Evolutionary conservation across 1,139 yeast genomes (phyloP).

Genomic region (Candida glucosophila): DNA sequence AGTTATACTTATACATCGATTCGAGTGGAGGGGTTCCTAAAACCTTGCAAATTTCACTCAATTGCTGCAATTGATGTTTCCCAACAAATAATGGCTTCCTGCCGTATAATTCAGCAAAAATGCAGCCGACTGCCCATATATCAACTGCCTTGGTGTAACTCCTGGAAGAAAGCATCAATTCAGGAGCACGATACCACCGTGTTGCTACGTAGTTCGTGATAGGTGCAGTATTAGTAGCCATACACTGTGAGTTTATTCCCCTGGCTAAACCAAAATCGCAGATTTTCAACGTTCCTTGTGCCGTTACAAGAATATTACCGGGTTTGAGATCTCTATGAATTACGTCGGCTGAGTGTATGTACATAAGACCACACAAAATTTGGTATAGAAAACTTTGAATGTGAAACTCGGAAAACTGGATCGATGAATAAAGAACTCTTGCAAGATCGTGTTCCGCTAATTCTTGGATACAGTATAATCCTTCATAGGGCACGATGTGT

Average conservation of each 20-base stretch:
- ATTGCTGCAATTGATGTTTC: slow-evolving; percentile 54
- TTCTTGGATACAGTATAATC: slow-evolving; percentile 77
- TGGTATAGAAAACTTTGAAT: slow-evolving; percentile 72
- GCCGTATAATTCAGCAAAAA: slow-evolving; percentile 67
- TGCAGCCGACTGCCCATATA: slow-evolving; percentile 78
- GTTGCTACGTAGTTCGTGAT: slow-evolving; percentile 91
- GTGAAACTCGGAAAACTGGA: slow-evolving; percentile 77
- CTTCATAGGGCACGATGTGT: slow-evolving; percentile 60
- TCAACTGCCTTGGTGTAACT: slow-evolving; percentile 54
- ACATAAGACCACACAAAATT: slow-evolving; percentile 69
- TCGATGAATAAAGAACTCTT: slow-evolving; percentile 65
- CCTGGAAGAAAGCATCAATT: slow-evolving; percentile 58
- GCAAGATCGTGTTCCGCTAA: slow-evolving; percentile 75
- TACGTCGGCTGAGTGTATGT: slow-evolving; percentile 78
- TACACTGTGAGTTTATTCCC: slow-evolving; percentile 45
- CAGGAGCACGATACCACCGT: slow-evolving; percentile 95
- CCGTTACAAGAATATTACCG: slow-evolving; percentile 69
- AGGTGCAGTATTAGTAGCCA: slow-evolving; percentile 24
- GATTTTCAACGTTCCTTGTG: slow-evolving; percentile 63
- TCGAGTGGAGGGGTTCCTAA: slow-evolving; percentile 53
- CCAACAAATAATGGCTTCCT: slow-evolving; percentile 69
- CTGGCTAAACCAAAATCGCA: slow-evolving; percentile 89
- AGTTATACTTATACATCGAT: slow-evolving; percentile 19
- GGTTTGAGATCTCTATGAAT: slow-evolving; percentile 85
- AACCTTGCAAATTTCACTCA: slow-evolving; percentile 52